Evolutionary conservation across 2,329 filamentous ascomycete species (phyloP), one percentile per base, ranked within the genome.

Genomic region (Verticillium alfalfae): DNA sequence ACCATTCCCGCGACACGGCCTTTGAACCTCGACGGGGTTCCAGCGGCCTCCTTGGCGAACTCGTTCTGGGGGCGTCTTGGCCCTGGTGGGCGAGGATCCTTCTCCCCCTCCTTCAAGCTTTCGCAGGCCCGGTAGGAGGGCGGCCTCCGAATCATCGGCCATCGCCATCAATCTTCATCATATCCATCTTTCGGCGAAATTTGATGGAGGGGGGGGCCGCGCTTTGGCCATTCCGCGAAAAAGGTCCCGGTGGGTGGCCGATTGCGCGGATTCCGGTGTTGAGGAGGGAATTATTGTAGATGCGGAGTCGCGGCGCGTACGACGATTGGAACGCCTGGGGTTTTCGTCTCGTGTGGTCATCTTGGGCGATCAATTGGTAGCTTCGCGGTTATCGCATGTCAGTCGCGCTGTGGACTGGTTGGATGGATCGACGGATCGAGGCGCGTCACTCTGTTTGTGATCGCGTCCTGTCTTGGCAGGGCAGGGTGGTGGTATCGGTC

Each of bases 1-100:
- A 96, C 93, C 94, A 98, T 68, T 97, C 93, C 71, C 94, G 86
- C 87, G 92, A 97, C 69, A 97, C 91, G 63, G n/a, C n/a, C 92
- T 91, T 75, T 97, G 93, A 18, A 96, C 82, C 26, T 94, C 86
- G 16, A 97, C 90, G 0, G 94, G 94, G 94, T 67, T 82, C 81
- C 66, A 79, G 80, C 34, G 92, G 92, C 86, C 71, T 97, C 93
- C 77, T 95, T 96, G 66, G 92, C 92, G 64, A 94, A 94, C 81
- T 74, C 91, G 92, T 67, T 93, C 91, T 57, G 85, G 80, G 80
- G 60, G 88, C 79, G 58, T 91, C 88, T 61, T 82, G n/a, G n/a
- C n/a, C n/a, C n/a, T n/a, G n/a, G n/a, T n/a, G n/a, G n/a, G n/a
- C n/a, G n/a, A n/a, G n/a, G n/a, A 54, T 79, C 81, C 67, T 96